These are phyloP conservation scores for Lepidium didymum DNA, from an alignment of 345 rosid genomes.

Conservation along the genomic window DNA sequence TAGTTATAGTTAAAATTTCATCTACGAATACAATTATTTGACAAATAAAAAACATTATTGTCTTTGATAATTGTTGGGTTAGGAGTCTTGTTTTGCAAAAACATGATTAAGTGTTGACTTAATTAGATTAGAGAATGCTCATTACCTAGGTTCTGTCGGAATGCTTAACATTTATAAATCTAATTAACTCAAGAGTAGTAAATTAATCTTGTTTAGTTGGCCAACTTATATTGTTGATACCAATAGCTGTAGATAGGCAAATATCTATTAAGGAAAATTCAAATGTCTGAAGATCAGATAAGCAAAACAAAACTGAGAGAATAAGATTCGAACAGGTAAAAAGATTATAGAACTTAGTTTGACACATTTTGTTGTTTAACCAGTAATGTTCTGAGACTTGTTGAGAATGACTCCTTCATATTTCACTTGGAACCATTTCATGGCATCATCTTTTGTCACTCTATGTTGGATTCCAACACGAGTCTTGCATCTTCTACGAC, in stretches of 20 bases:
- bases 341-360: not conserved
- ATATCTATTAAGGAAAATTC: not conserved
- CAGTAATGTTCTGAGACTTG: constrained; percentile 38
- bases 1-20: too few relatives aligned
- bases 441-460: constrained; percentile 52
- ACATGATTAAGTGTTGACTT: not conserved
- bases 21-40: too few relatives aligned
- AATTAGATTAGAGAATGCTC: not conserved
- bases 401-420: constrained; percentile 61
- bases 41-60: too few relatives aligned
- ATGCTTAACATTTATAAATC: not conserved
- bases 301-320: constrained; percentile 12
- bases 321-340: not conserved
- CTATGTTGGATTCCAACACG: constrained; percentile 56
- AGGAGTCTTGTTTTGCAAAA: not conserved
- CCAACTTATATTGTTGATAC: not conserved
- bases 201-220: too few relatives aligned
- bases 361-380: not conserved
- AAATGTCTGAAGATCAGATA: constrained; percentile 1
- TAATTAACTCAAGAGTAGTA: not conserved
- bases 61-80: not conserved
- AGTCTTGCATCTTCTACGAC: constrained; percentile 49
- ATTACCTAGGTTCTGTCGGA: not conserved
- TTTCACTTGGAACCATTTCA: constrained; percentile 62
- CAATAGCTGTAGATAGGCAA: not conserved